phyloP scores from a whole-genome alignment of 2,329 filamentous ascomycete genomes.

The Seiridium unicorne region DNA sequence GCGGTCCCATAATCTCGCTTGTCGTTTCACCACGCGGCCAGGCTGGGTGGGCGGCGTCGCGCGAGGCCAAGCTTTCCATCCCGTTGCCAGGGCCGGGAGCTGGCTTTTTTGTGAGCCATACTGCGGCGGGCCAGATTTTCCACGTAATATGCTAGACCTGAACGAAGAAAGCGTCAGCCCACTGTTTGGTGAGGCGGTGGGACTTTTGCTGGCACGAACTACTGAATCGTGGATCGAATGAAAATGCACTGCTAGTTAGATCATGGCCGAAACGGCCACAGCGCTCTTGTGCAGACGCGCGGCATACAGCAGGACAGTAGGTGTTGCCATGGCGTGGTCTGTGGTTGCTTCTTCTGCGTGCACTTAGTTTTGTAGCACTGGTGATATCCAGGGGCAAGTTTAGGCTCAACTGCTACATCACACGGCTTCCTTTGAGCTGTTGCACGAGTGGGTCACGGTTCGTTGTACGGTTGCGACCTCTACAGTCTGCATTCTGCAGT shows the following conservation, averaged over 20 bases:
- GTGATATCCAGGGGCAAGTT: neutral
- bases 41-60: neutral
- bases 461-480: too few species aligned
- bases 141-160: neutral
- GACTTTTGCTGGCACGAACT: neutral
- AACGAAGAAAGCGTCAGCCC: neutral
- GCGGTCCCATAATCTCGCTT: constrained; percentile 1
- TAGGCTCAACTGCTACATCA: too few species aligned
- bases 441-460: too few species aligned
- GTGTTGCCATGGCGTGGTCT: neutral
- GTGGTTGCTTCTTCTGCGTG: neutral
- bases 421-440: too few species aligned
- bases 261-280: neutral
- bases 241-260: neutral
- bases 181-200: neutral
- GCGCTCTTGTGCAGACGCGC: neutral
- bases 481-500: too few species aligned
- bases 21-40: constrained; percentile 2
- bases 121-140: neutral
- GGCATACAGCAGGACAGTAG: neutral
- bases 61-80: constrained; percentile 2
- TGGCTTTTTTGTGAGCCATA: neutral
- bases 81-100: neutral
- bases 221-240: neutral
- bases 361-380: neutral